Conservation (phyloP, 805 yeast genomes). For the Ogataea pini region DNA sequence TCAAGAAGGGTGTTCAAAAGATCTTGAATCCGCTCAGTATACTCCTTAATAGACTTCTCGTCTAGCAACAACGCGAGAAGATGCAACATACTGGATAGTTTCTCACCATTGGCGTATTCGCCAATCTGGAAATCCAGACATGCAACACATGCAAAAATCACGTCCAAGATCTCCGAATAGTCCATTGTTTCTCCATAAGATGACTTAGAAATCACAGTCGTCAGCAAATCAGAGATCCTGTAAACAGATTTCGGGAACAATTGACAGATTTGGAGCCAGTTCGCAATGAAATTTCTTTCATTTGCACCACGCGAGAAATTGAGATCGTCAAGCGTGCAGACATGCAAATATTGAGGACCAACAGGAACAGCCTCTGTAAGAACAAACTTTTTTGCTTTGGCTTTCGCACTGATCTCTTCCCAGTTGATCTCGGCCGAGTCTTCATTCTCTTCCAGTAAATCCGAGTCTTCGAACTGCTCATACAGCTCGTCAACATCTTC, state of each 20-base stretch:
- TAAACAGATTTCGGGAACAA: constrained; percentile 40
- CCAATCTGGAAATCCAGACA: constrained; percentile 35
- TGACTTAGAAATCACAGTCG: constrained; percentile 36
- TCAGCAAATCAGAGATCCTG: constrained; percentile 42
- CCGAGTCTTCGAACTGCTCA: constrained; percentile 35
- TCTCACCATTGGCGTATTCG: constrained; percentile 24
- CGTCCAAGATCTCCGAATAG: constrained; percentile 39
- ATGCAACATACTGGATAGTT: constrained; percentile 43
- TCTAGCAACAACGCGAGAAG: constrained; percentile 45
- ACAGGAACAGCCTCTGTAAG: constrained; percentile 33
- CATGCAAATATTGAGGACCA: constrained; percentile 40
- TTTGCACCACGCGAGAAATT: constrained; percentile 39
- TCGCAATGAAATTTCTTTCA: constrained; percentile 41
- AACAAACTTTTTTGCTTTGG: constrained; percentile 22
- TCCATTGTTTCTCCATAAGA: constrained; percentile 35
- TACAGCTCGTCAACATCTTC: constrained; percentile 27
- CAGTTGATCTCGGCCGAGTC: constrained; percentile 17
- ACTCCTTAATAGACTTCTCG: constrained; percentile 40
- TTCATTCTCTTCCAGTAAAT: constrained; percentile 14
- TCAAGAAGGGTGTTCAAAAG: constrained; percentile 40
- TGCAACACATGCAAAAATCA: constrained; percentile 37
- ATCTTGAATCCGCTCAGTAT: constrained; percentile 36
- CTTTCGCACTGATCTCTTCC: constrained; percentile 20
- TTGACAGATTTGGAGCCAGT: constrained; percentile 45
- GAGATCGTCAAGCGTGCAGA: constrained; percentile 43